Evolutionary conservation across 345 rosid species (phyloP).

Genomic region (Salix brachista): DNA sequence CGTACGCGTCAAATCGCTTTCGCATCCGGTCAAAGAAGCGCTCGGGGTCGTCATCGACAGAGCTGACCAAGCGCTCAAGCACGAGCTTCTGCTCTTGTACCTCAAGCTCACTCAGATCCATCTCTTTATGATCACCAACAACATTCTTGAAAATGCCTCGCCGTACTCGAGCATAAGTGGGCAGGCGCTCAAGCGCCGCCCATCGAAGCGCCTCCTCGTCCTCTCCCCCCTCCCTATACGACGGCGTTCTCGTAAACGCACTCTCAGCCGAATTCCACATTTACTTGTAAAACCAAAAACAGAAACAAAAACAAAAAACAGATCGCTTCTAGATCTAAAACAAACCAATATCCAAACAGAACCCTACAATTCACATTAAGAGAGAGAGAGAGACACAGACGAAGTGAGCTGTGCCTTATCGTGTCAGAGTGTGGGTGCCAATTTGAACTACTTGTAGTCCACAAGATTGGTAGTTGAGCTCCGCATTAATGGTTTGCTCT

Average conservation of each 20-base stretch:
- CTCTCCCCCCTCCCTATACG: constrained; percentile 51
- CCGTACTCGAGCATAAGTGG: constrained; percentile 68
- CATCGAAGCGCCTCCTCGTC: constrained; percentile 85
- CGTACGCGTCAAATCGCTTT: constrained; percentile 72
- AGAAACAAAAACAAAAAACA: not conserved
- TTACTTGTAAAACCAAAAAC: not conserved
- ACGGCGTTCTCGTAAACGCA: constrained; percentile 60
- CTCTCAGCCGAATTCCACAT: constrained; percentile 91
- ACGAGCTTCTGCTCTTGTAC: constrained; percentile 64
- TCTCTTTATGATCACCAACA: constrained; percentile 64
- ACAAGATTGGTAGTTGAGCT: constrained; percentile 45
- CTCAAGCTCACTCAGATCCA: constrained; percentile 63
- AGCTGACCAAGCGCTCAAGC: constrained; percentile 62
- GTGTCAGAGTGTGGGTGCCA: not conserved
- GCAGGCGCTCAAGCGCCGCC: constrained; percentile 91
- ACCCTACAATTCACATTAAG: not conserved
- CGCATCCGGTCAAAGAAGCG: constrained; percentile 79
- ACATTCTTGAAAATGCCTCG: constrained; percentile 70
- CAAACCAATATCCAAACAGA: not conserved
- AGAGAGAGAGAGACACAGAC: not conserved
- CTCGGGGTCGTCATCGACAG: constrained; percentile 81
- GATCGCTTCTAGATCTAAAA: constrained; percentile 19
- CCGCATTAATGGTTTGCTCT: constrained; percentile 43
- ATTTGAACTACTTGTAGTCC: constrained; percentile 1
- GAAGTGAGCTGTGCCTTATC: not conserved